A percentile compares a stretch with the other conserved stretches of the same genome.
Evolutionary conservation across 805 yeast species (phyloP).

Genomic region (Cephaloascus fragrans): DNA sequence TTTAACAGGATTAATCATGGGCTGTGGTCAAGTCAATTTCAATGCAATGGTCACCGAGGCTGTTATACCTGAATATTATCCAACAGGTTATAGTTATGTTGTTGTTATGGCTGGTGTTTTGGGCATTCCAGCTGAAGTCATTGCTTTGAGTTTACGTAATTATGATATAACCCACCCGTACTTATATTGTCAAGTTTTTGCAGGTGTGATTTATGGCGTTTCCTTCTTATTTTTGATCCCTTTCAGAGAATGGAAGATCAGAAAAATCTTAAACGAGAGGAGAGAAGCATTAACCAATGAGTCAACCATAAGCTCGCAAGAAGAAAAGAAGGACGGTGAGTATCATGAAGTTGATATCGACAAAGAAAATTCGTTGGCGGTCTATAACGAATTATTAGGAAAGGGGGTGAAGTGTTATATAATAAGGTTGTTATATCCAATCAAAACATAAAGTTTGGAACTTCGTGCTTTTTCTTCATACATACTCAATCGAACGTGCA

Average conservation of each 20-base stretch:
- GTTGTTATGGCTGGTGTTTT: constrained; percentile 17
- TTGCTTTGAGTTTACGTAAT: not conserved
- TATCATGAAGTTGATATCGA: too few species aligned
- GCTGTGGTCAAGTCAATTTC: constrained; percentile 9
- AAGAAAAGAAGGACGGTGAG: too few species aligned
- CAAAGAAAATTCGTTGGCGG: too few species aligned
- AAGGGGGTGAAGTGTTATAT: too few species aligned
- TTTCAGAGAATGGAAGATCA: not conserved
- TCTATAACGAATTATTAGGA: too few species aligned
- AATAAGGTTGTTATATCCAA: too few species aligned
- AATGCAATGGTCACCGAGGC: constrained; percentile 31
- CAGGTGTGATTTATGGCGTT: not conserved
- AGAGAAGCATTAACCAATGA: too few species aligned
- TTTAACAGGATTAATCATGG: constrained; percentile 19
- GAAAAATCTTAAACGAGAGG: constrained; percentile 7
- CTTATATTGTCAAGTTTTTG: not conserved
- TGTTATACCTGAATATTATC: constrained; percentile 22
- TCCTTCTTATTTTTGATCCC: not conserved
- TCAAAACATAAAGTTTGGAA: too few species aligned
- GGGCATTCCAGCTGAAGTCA: not conserved
- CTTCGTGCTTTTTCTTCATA: too few species aligned
- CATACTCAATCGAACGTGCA: too few species aligned
- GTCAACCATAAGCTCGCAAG: too few species aligned
- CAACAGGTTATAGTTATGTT: constrained; percentile 26
- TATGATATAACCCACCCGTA: not conserved